Conservation (phyloP, 352 stramenopile species). For the Phytopythium litorale region DNA sequence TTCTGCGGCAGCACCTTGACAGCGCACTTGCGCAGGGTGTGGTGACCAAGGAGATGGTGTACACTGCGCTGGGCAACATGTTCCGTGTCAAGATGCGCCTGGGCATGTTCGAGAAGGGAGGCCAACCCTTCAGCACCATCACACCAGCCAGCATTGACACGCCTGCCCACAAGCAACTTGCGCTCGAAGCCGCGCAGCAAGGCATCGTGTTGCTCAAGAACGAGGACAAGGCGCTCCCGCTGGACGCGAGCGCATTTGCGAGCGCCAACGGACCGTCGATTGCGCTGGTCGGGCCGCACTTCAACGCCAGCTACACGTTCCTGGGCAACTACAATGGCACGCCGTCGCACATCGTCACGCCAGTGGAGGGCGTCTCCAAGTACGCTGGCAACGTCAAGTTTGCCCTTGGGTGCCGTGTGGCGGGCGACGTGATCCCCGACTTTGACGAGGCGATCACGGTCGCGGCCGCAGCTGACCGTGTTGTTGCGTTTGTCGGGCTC, state of each 20-base stretch:
- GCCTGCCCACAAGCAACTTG: constrained; percentile 40
- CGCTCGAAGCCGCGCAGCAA: constrained; percentile 63
- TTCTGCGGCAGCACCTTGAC: constrained; percentile 56
- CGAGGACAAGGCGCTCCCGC: constrained; percentile 41
- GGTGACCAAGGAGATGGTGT: constrained; percentile 53
- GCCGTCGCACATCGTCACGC: constrained; percentile 60
- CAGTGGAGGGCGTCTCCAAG: constrained; percentile 39
- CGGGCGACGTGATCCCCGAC: constrained; percentile 36
- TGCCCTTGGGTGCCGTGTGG: constrained; percentile 52
- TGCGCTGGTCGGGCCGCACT: constrained; percentile 79
- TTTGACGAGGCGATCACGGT: constrained; percentile 51
- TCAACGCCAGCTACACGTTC: constrained; percentile 47
- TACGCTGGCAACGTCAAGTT: constrained; percentile 27
- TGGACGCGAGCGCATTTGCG: constrained; percentile 23
- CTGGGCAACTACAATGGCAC: constrained; percentile 77
- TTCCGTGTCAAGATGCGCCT: constrained; percentile 87
- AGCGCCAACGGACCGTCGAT: constrained; percentile 20
- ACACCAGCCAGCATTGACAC: constrained; percentile 51
- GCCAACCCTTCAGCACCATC: constrained; percentile 57
- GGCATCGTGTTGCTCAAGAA: constrained; percentile 92
- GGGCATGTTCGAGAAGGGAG: constrained; percentile 85
- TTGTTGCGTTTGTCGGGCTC: constrained; percentile 65
- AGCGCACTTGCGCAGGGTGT: constrained; percentile 60
- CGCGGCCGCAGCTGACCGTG: constrained; percentile 25
- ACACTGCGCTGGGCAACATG: constrained; percentile 68